These are phyloP conservation scores for Penicillium argentinense DNA, from an alignment of 495 filamentous ascomycete genomes.

Conservation along the genomic window DNA sequence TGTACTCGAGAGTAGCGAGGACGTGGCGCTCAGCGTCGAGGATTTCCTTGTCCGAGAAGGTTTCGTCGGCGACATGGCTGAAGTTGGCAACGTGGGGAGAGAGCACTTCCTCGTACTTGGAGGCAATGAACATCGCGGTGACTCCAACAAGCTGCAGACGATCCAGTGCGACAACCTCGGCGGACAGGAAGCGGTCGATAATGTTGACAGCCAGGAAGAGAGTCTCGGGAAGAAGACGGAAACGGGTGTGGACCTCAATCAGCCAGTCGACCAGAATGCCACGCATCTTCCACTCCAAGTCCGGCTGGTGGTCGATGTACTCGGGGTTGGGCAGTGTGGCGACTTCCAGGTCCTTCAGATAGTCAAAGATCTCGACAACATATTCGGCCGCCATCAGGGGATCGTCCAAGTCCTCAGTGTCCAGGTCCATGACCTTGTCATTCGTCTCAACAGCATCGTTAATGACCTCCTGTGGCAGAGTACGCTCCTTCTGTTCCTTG, in stretches of 20 bases:
- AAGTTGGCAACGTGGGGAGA: slow-evolving; percentile 97
- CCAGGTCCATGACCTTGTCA: slow-evolving; percentile 55
- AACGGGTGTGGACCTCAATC: slow-evolving; percentile 95
- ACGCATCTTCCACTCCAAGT: slow-evolving; percentile 97
- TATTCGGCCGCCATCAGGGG: slow-evolving; percentile 98
- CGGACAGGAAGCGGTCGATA: slow-evolving; percentile 94
- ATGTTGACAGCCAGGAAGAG: slow-evolving; percentile 97
- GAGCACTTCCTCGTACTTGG: slow-evolving; percentile 97
- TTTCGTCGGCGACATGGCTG: slow-evolving; percentile 93
- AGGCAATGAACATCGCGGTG: slow-evolving; percentile 97
- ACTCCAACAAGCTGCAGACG: slow-evolving; percentile 95
- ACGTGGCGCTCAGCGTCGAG: slow-evolving; percentile 95
- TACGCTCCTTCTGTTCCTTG: no score
- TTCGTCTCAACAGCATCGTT: not conserved
- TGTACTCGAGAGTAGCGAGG: slow-evolving; percentile 86
- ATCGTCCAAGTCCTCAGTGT: slow-evolving; percentile 85
- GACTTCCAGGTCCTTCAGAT: slow-evolving; percentile 83
- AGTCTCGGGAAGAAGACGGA: slow-evolving; percentile 96
- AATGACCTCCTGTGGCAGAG: not conserved
- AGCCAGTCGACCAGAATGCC: slow-evolving; percentile 98
- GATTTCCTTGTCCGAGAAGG: slow-evolving; percentile 93
- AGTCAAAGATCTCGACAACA: slow-evolving; percentile 96
- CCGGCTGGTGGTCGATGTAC: slow-evolving; percentile 91
- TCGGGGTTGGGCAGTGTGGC: slow-evolving; percentile 82
- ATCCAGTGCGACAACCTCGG: slow-evolving; percentile 90